These are phyloP conservation scores for Naganishia cerealis DNA, from an alignment of 1,284 basidiomycete species.

Conservation along the genomic window DNA sequence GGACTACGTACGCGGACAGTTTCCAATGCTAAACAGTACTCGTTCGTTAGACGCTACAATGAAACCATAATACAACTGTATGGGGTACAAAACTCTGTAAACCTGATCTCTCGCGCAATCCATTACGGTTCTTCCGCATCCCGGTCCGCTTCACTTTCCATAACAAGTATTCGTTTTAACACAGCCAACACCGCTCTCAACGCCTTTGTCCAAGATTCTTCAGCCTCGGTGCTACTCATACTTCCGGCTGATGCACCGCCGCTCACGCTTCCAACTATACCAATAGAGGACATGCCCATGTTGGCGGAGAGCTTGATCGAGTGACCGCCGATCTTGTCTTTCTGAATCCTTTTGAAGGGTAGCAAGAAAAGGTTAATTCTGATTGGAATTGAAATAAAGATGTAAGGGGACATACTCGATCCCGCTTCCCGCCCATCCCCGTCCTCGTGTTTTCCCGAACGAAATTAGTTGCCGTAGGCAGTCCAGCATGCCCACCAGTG, in stretches of 20 bases:
- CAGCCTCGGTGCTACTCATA: slow-evolving; percentile 49
- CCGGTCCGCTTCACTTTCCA: slow-evolving; percentile 49
- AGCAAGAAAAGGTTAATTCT: slow-evolving; percentile 16
- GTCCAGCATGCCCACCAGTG: slow-evolving; percentile 92
- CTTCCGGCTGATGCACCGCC: slow-evolving; percentile 13
- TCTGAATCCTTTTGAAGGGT: slow-evolving; percentile 66
- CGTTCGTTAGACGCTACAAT: neutral
- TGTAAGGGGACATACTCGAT: slow-evolving; percentile 44
- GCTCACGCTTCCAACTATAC: slow-evolving; percentile 41
- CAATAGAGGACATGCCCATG: slow-evolving; percentile 58
- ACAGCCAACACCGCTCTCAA: slow-evolving; percentile 85
- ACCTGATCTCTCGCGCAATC: neutral
- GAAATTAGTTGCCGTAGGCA: slow-evolving; percentile 89
- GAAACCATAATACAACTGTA: slow-evolving; percentile 5
- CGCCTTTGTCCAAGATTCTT: slow-evolving; percentile 93
- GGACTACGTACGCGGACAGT: too few species aligned
- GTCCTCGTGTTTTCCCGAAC: slow-evolving; percentile 72
- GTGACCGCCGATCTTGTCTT: slow-evolving; percentile 92
- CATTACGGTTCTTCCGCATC: neutral
- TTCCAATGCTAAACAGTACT: neutral
- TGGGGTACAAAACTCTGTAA: neutral
- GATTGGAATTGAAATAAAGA: slow-evolving; percentile 29
- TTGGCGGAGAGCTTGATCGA: slow-evolving; percentile 92
- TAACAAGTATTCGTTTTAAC: slow-evolving; percentile 64
- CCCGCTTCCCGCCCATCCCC: slow-evolving; percentile 73